Base-by-base conservation (phyloP, 768 basidiomycete species). In the Pleurotus cornucopiae region DNA sequence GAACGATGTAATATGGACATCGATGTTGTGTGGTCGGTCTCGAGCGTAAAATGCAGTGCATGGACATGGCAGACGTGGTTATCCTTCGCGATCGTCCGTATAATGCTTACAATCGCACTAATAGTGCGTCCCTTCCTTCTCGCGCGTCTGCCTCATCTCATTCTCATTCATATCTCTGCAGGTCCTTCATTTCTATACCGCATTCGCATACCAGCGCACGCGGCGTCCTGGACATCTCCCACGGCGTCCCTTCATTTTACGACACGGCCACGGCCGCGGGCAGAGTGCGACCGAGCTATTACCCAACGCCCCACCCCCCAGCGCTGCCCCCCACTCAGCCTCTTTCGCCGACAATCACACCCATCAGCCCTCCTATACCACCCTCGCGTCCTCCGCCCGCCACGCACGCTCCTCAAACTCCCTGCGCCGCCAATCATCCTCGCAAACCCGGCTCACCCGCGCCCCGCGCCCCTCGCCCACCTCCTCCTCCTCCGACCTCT, bases 21-120 rank as follows among this genome's bases (percentile, higher is more conserved):
- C 43, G 89, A 90, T 63, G 73, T 84, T 43, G 69, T 84, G 7
- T 91, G 89, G 89, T 77, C 81, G 4, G 71, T 74, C 11, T 65
- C 69, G 9, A 60, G 58, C 46, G 62, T 57, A 52, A 56, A 57
- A 53, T 75, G 65, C 45, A 60, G 46, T 38, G 68, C 74, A 3
- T 71, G 75, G 5, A 56, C 74, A 1, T 84, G 81, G 76, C 69
- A 73, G 1, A 67, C 71, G 6, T 90, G 86, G 88, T 63, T 86
- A 18, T 70, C 71, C 41, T 73, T 83, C 6, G 74, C 83, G 0
- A 60, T 78, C 46, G 54, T 82, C 48, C 82, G 89, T 40, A 66
- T 88, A 30, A 62, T 76, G 7, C 47, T 88, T 20, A 89, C 88
- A 1, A 57, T 73, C 40, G 57, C 70, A 23, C 61, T 84, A 48